Base-by-base conservation (phyloP, 805 yeast species). In the Barnettozyma populi region DNA sequence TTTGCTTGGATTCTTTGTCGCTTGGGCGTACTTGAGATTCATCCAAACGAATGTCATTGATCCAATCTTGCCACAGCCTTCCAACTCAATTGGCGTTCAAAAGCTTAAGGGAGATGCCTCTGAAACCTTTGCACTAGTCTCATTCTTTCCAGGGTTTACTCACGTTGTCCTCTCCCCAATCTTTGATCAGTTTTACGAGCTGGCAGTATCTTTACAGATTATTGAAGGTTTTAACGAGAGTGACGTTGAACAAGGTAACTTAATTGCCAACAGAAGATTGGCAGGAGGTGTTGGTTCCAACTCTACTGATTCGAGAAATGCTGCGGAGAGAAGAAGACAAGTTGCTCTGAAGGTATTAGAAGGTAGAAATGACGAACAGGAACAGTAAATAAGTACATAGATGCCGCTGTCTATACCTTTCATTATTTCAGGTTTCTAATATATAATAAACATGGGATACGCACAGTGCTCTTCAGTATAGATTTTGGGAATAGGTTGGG, bases 1-100 rank as follows among this genome's bases (percentile, higher is more conserved):
- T 7, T 66, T 71, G 69, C 39, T 63, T 20, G 80, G 83, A 41
- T 89, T 90, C 57, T 65, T 86, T 43, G 69, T 79, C 2, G 72
- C 90, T 16, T 90, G 92, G 87, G 61, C 68, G 41, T 92, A 89
- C 62, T 71, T 90, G 56, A 75, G 98, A 54, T 90, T 88, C 64
- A 82, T 69, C 69, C 94, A 89, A 59, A 60, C 75, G 14, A 73
- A 77, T 41, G 66, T 70, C n/a, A 63, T 69, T 20, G 84, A 79
- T 47, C 82, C 79, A 39, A 62, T 72, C n/a, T 67, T 82, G 50
- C 82, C 86, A 48, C 73, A 55, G 35, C 59, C 64, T 31, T 61
- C 47, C 51, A 55, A 53, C 43, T 52, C 61, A 27, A 55, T 60
- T 32, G 65, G 64, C 11, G 59, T 61, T 13, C 60, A 55, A 31